phyloP scores from a whole-genome alignment of 305 asterid species.

The Fraxinus velutina region DNA sequence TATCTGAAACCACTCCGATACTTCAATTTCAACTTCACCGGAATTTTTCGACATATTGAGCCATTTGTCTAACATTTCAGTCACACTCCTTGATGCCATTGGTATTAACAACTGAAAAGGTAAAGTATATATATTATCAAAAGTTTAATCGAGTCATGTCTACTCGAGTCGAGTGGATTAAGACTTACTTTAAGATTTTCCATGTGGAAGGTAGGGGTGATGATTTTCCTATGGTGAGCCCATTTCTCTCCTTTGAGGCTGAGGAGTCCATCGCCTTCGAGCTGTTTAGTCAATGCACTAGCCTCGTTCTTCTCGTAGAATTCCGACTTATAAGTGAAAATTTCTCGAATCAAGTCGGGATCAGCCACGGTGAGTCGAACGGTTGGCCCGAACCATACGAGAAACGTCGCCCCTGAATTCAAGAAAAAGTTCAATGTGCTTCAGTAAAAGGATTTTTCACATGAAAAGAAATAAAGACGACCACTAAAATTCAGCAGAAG shows the following conservation, averaged over 20 bases:
- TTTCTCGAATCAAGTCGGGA: conserved; percentile 70
- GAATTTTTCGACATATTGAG: conserved; percentile 30
- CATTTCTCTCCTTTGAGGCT: conserved; percentile 86
- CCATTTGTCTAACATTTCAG: conserved; percentile 35
- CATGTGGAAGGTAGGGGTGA: conserved; percentile 78
- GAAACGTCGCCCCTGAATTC: conserved; percentile 65
- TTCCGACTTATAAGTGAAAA: conserved; percentile 64
- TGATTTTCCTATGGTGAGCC: conserved; percentile 89
- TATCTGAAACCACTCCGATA: conserved; percentile 60
- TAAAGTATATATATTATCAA: neutral
- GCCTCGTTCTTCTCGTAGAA: conserved; percentile 78
- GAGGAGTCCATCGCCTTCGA: conserved; percentile 88
- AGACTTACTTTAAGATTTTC: conserved; percentile 67
- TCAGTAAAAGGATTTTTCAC: neutral
- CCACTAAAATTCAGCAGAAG: conserved; percentile 16
- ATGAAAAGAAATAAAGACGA: neutral
- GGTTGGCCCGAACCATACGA: conserved; percentile 89
- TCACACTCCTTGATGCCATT: conserved; percentile 12
- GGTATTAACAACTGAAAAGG: conserved; percentile 66
- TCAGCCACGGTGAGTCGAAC: conserved; percentile 71
- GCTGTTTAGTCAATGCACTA: conserved; percentile 59
- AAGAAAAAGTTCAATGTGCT: neutral
- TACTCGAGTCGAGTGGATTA: neutral
- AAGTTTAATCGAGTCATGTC: neutral
- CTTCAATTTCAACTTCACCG: conserved; percentile 67